Evolutionary conservation across 805 yeast species (phyloP).

Genomic region (Wickerhamiella siamensis): DNA sequence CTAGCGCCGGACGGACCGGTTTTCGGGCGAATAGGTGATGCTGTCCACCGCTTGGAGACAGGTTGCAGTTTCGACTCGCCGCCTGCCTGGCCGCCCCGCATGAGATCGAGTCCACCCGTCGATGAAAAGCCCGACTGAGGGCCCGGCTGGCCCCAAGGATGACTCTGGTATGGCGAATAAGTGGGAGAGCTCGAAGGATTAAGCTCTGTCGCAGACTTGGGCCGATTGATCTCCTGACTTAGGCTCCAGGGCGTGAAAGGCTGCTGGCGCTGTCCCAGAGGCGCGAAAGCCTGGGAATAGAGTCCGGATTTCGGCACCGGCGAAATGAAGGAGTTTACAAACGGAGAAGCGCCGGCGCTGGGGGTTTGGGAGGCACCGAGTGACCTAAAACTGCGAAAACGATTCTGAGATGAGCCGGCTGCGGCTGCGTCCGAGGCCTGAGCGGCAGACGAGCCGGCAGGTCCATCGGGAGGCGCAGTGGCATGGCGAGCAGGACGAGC

Average conservation of each 20-base stretch:
- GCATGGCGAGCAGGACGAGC: not conserved
- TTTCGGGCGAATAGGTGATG: not conserved
- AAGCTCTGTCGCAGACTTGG: constrained; percentile 18
- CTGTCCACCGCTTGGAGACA: constrained; percentile 2
- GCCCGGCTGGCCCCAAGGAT: constrained; percentile 2
- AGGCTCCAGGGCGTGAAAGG: constrained; percentile 18
- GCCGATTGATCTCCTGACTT: constrained; percentile 18
- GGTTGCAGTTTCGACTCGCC: constrained; percentile 1
- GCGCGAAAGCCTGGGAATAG: constrained; percentile 17
- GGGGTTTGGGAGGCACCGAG: not conserved
- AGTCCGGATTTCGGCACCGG: constrained; percentile 9
- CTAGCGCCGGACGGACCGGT: not conserved
- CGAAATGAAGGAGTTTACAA: constrained; percentile 6
- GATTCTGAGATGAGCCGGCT: not conserved
- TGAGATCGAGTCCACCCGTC: not conserved
- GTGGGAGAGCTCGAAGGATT: not conserved
- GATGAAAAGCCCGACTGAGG: not conserved
- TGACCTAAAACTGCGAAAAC: not conserved
- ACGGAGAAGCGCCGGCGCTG: constrained; percentile 6
- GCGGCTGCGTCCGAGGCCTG: not conserved
- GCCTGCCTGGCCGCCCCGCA: not conserved
- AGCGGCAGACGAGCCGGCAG: not conserved
- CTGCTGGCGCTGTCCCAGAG: constrained; percentile 9
- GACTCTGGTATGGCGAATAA: not conserved
- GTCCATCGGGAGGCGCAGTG: not conserved